Base-by-base conservation (phyloP, 176 grass and related monocot species). In the Coix lacrymajobi region DNA sequence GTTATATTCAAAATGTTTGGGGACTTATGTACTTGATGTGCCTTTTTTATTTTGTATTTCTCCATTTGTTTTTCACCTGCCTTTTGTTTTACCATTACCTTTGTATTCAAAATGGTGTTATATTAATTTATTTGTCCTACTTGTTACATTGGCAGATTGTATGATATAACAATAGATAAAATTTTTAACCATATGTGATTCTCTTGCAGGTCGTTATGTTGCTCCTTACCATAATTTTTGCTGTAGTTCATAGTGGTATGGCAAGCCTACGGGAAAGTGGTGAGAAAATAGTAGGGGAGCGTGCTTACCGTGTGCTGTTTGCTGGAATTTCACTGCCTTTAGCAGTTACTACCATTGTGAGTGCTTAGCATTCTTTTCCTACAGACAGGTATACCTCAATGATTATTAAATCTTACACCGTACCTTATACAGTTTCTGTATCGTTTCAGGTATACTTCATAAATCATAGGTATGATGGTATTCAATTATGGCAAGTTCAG, bases 281-380 rank as follows among this genome's bases (percentile, higher is more conserved):
- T 71, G 93, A 99, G 62, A 91, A 91, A 79, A 81, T 95, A 69
- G 78, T 98, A 64, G 96, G 96, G 77, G 92, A 91, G 76, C 85
- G 96, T 75, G 89, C 89, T 75, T 96, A 85, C 34, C 91, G 91
- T 56, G 96, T 99, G 51, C 22, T 99, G 44, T 99, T 99, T 79
- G 93, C 96, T 66, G 91, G 89, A 90, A 87, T 93, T 57, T 99
- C 96, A 66, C 87, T 99, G 38, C 96, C 96, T 81, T 91, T 93
- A 69, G 96, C 74, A 66, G 77, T 95, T 71, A 93, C 85, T 71
- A 99, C 93, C 81, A 49, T 93, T 75, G 96, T 99, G 76, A 99
- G 91, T 88, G 30, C 34, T 86, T 86, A 10, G 0, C 36, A 14
- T 31, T 33, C 24, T 70, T 83, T 46, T 76, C 60, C 39, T 56